A percentile compares a stretch with the other conserved stretches of the same genome.
phyloP scores from a whole-genome alignment of 495 filamentous ascomycete genomes.

The Aspergillus nanangensis region DNA sequence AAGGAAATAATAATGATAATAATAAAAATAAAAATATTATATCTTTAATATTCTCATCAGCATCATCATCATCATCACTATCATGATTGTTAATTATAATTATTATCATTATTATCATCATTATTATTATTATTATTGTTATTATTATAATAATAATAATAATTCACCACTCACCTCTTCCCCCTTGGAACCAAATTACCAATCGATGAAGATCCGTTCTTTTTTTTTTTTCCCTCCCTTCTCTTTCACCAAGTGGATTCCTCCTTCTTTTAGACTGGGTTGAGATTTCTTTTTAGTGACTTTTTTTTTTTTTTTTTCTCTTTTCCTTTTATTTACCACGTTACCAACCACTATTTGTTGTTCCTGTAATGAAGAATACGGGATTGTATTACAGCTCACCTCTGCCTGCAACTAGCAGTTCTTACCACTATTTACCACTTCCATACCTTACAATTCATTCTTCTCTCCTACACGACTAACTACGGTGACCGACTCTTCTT shows the following conservation, averaged over 20 bases:
- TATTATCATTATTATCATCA: not conserved
- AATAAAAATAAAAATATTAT: not conserved
- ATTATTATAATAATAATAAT: too few relatives aligned
- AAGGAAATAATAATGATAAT: not conserved
- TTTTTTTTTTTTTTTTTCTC: not conserved
- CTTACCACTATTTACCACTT: too few relatives aligned
- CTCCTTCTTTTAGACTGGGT: not conserved
- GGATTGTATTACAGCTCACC: too few relatives aligned
- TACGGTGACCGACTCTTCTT: too few relatives aligned
- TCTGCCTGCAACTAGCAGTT: too few relatives aligned
- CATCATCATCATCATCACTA: not conserved
- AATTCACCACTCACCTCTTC: not conserved
- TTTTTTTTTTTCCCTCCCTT: too few relatives aligned
- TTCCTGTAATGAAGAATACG: too few relatives aligned
- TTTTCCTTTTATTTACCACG: not conserved
- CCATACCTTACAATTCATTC: too few relatives aligned
- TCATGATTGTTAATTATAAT: not conserved
- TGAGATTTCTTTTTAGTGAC: too few relatives aligned
- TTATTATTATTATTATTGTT: too few relatives aligned
- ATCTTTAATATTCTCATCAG: not conserved
- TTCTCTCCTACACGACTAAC: too few relatives aligned
- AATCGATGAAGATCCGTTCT: not conserved
- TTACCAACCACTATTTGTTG: too few relatives aligned
- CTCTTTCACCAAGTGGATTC: not conserved
- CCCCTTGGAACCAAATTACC: not conserved